Base-by-base conservation (phyloP, 2,329 filamentous ascomycete genomes). In the Sporothrix mexicana region DNA sequence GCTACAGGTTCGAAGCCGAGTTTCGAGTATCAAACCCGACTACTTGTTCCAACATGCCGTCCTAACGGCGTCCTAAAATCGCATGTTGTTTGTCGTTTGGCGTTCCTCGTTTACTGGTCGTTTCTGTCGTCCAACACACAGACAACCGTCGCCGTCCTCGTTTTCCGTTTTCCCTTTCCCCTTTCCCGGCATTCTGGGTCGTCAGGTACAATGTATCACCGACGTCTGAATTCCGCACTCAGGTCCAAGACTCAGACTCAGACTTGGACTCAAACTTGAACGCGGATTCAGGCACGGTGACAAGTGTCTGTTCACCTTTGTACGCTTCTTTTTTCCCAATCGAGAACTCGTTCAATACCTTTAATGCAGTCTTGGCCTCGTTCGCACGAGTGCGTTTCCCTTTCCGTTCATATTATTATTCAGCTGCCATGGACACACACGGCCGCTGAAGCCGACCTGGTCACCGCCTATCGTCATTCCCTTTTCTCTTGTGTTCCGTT, bases 401-500 rank as follows among this genome's bases (percentile, higher is more conserved):
- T 36, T 61, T 7, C 55, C 15, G 55, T 20, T 55, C 53, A 25
- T 20, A 20, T 23, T 30, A 10, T 59, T 64, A 20, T 53, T 68
- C 64, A 68, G 64, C 64, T 17, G 45, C 3, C 64, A n/a, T 68
- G 47, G 20, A 36, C 49, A 51, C 49, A 57, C 67, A 53, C 36
- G 64, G 15, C 30, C 41, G 66, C 30, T 36, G 5, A 36, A 36
- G 30, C 30, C 30, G 5, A 7, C 30, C 30, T 36, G 30, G 30
- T 36, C 30, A 36, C 30, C 30, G 30, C 66, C 15, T 15, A 69
- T 69, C 49, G 10, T 43, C 51, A 69, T 69, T 68, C 47, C 45
- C 23, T 36, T 61, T 41, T 55, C 23, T 20, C 13, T 55, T 20
- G 23, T 55, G 23, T n/a, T n/a, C n/a, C n/a, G n/a, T n/a, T n/a